Conservation (phyloP, 331 rosid genomes). For the Quercus lobata region DNA sequence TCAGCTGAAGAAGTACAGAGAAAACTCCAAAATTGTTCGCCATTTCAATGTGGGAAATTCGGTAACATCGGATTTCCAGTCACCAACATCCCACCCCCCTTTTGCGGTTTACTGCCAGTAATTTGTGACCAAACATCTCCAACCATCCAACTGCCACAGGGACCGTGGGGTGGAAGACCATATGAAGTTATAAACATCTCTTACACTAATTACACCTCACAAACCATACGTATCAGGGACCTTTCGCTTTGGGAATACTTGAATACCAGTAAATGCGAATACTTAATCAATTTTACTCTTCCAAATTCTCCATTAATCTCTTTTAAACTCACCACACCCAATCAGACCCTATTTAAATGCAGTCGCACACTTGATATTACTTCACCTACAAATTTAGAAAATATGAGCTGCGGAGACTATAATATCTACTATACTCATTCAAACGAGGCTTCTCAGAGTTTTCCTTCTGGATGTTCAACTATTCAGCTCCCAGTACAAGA, state of each 20-base stretch:
- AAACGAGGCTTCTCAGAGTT: not conserved
- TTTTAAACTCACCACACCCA: not conserved
- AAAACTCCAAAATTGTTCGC: constrained; percentile 6
- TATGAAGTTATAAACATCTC: not conserved
- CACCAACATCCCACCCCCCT: not conserved
- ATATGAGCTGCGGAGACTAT: not conserved
- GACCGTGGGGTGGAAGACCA: no score
- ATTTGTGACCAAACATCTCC: no score
- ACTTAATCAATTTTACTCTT: constrained; percentile 2
- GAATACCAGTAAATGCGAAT: not conserved
- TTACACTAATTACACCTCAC: rapidly evolving
- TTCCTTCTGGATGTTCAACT: not conserved
- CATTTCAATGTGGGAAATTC: constrained; percentile 16
- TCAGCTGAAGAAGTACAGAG: not conserved
- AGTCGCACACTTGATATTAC: not conserved
- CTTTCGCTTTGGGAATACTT: not conserved
- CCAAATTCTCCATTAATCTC: not conserved
- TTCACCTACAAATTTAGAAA: not conserved
- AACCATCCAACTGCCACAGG: no score
- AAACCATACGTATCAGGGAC: no score
- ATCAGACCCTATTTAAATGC: constrained; percentile 9
- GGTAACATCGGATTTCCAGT: constrained; percentile 12
- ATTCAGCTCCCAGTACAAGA: not conserved
- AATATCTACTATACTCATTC: not conserved
- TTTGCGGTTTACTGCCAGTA: constrained; percentile 15